phyloP scores from a whole-genome alignment of 1,284 basidiomycete species.

The Coniferiporia sulphurascens region DNA sequence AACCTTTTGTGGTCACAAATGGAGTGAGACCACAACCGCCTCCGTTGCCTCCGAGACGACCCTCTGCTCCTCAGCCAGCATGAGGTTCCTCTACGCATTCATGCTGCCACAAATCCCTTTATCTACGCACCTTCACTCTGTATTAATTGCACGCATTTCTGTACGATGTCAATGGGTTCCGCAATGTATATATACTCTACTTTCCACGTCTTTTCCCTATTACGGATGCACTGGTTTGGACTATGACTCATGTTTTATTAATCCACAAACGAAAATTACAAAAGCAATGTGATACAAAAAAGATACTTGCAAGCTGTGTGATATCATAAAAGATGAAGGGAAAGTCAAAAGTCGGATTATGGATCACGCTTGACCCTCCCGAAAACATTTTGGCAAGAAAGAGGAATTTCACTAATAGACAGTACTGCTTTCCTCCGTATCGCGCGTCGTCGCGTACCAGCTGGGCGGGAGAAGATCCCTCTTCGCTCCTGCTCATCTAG shows the following conservation, averaged over 20 bases:
- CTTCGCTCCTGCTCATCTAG: slow-evolving; percentile 43
- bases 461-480: slow-evolving; percentile 36
- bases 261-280: neutral
- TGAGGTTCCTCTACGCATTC: neutral
- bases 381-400: slow-evolving; percentile 7
- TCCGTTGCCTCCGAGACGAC: slow-evolving; percentile 13
- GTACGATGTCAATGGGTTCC: neutral
- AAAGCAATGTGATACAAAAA: neutral
- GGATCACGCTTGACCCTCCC: slow-evolving; percentile 8
- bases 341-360: neutral
- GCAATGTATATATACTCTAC: neutral
- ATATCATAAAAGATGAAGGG: neutral
- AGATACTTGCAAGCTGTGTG: slow-evolving; percentile 1
- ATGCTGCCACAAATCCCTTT: neutral
- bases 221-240: neutral
- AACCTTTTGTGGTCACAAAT: neutral
- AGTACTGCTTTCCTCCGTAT: slow-evolving; percentile 1
- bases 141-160: slow-evolving; percentile 2
- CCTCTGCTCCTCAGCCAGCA: neutral
- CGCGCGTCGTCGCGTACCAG: slow-evolving; percentile 22
- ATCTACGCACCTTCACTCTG: neutral
- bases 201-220: neutral
- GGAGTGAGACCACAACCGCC: slow-evolving; percentile 11
- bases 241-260: neutral
- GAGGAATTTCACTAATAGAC: neutral